Percentiles rank a stretch among this genome's conserved stretches.
Evolutionary conservation across 352 stramenopile species (phyloP).

Genomic region (Globisporangium apiculatum): DNA sequence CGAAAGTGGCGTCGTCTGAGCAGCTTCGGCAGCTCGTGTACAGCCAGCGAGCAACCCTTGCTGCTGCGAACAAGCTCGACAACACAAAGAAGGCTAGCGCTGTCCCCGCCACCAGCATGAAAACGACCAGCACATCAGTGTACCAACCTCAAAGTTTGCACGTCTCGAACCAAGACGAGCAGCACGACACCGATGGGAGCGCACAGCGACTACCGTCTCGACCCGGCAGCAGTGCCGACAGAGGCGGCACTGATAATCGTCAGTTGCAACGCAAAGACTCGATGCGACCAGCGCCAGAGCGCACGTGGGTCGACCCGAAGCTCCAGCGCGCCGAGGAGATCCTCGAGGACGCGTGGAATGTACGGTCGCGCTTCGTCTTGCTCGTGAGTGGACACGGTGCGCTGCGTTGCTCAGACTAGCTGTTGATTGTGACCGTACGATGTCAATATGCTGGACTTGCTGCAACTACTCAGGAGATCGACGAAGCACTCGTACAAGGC

Average conservation of each 20-base stretch:
- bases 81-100: background rate
- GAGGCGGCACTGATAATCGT: background rate
- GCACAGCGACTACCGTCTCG: background rate
- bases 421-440: background rate
- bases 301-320: slow-evolving; percentile 26
- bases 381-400: background rate
- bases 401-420: background rate
- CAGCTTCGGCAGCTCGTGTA: slow-evolving; percentile 42
- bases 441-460: background rate
- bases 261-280: background rate
- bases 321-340: slow-evolving; percentile 25
- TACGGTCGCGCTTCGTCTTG: slow-evolving; percentile 7
- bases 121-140: background rate
- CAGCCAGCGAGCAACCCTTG: slow-evolving; percentile 13
- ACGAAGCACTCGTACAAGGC: background rate
- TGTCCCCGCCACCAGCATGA: background rate
- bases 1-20: slow-evolving; percentile 35
- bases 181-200: background rate
- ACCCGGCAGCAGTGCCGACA: background rate
- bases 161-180: slow-evolving; percentile 10
- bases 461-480: slow-evolving; percentile 9
- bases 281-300: slow-evolving; percentile 2
- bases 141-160: background rate
- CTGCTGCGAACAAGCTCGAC: background rate
- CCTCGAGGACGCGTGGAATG: slow-evolving; percentile 28